These are phyloP conservation scores for Phytophthora constricta DNA, from an alignment of 352 stramenopile genomes.

Conservation along the genomic window DNA sequence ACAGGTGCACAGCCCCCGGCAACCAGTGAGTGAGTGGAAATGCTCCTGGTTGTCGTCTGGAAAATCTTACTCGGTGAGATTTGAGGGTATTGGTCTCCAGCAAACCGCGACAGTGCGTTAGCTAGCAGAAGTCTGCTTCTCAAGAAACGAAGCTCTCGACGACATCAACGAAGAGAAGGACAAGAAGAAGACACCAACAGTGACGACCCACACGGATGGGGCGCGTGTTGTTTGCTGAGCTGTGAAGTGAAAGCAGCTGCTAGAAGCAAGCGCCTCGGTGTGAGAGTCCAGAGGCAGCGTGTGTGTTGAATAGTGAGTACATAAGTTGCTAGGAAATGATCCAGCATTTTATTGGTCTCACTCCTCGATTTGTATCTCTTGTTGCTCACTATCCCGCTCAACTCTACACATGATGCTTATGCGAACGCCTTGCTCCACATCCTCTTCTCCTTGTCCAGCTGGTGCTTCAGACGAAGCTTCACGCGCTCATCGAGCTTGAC, in stretches of 20 bases:
- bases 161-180: conserved; percentile 9
- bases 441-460: conserved; percentile 91
- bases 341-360: conserved; percentile 30
- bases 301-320: conserved; percentile 11
- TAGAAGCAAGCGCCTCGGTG: not conserved
- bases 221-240: conserved; percentile 30
- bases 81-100: conserved; percentile 6
- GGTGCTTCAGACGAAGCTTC: conserved; percentile 68
- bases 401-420: conserved; percentile 29
- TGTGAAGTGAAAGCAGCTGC: conserved; percentile 18
- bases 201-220: conserved; percentile 35
- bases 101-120: conserved; percentile 10
- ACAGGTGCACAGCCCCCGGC: conserved; percentile 55
- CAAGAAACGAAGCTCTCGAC: conserved; percentile 11
- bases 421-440: conserved; percentile 91
- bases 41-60: too few species aligned
- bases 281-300: conserved; percentile 16
- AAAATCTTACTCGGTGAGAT: not conserved
- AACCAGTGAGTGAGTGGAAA: conserved; percentile 29
- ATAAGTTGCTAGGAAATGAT: conserved; percentile 24
- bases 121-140: conserved; percentile 8
- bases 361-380: conserved; percentile 11
- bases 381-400: conserved; percentile 10
- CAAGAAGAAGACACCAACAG: conserved; percentile 28
- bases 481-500: conserved; percentile 76